Conservation (phyloP, 2,329 filamentous ascomycete species). For the Penicillium sp. region DNA sequence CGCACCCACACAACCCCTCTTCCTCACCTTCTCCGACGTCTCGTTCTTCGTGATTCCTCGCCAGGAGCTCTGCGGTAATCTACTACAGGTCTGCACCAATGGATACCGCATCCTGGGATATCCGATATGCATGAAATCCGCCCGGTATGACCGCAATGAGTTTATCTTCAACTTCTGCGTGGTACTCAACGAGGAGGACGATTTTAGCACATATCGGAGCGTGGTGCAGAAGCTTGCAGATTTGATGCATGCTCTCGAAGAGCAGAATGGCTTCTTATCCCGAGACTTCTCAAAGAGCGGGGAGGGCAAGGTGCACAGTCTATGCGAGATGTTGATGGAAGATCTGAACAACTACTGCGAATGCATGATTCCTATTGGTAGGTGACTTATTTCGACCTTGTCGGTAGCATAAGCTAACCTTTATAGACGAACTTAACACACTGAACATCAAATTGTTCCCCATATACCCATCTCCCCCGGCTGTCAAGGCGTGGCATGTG, state of each 20-base stretch:
- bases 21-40: conserved; percentile 84
- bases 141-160: conserved; percentile 86
- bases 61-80: conserved; percentile 91
- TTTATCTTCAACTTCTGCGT: conserved; percentile 99
- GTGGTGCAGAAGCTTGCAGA: conserved; percentile 85
- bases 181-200: conserved; percentile 70
- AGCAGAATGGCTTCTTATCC: conserved; percentile 80
- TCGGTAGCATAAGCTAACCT: neutral
- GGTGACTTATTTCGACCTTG: conserved; percentile 33
- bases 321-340: conserved; percentile 85
- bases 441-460: conserved; percentile 97
- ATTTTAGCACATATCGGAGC: conserved; percentile 79
- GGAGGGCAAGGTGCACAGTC: conserved; percentile 62
- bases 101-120: conserved; percentile 84
- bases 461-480: conserved; percentile 74
- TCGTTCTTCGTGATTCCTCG: conserved; percentile 93
- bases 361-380: conserved; percentile 96
- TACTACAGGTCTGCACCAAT: conserved; percentile 71
- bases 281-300: conserved; percentile 49
- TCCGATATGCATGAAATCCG: conserved; percentile 82
- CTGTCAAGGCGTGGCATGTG: conserved; percentile 86
- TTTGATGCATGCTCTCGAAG: conserved; percentile 87
- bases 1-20: conserved; percentile 59
- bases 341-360: conserved; percentile 97
- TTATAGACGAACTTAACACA: conserved; percentile 82